Conservation (phyloP, 1,284 basidiomycete species). For the Exsudoporus floridanus region DNA sequence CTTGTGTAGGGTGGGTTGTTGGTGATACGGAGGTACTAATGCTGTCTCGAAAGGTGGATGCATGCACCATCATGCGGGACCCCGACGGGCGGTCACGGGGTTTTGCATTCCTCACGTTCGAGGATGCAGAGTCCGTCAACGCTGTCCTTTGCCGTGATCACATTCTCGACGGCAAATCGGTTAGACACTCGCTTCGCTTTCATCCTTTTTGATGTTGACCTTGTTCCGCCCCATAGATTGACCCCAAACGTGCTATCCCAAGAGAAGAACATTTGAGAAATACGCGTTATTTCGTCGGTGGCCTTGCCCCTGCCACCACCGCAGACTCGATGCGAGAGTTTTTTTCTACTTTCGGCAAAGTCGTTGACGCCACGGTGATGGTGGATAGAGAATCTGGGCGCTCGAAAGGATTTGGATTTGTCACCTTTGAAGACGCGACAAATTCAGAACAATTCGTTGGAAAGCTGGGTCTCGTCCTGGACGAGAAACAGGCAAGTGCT, state of each 20-base stretch:
- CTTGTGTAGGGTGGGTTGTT: not conserved
- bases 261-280: constrained; percentile 81
- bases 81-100: constrained; percentile 86
- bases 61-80: constrained; percentile 95
- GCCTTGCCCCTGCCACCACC: constrained; percentile 75
- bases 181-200: constrained; percentile 39
- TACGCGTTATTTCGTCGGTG: constrained; percentile 88
- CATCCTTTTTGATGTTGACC: constrained; percentile 2
- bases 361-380: constrained; percentile 93
- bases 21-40: constrained; percentile 15
- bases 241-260: constrained; percentile 93
- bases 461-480: constrained; percentile 67
- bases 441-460: constrained; percentile 73
- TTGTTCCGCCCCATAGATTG: constrained; percentile 61
- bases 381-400: constrained; percentile 86
- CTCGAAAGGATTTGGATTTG: constrained; percentile 93
- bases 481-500: constrained; percentile 71
- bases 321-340: constrained; percentile 80
- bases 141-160: constrained; percentile 84
- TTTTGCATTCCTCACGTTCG: constrained; percentile 94
- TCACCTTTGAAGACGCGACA: constrained; percentile 82
- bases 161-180: constrained; percentile 88
- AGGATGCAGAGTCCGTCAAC: constrained; percentile 77
- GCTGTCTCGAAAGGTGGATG: constrained; percentile 60
- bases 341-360: constrained; percentile 76